Percentiles rank a stretch among this genome's conserved stretches.
Conservation (phyloP, 192 early-diverging fungal species). For the Coemansia sp. region DNA sequence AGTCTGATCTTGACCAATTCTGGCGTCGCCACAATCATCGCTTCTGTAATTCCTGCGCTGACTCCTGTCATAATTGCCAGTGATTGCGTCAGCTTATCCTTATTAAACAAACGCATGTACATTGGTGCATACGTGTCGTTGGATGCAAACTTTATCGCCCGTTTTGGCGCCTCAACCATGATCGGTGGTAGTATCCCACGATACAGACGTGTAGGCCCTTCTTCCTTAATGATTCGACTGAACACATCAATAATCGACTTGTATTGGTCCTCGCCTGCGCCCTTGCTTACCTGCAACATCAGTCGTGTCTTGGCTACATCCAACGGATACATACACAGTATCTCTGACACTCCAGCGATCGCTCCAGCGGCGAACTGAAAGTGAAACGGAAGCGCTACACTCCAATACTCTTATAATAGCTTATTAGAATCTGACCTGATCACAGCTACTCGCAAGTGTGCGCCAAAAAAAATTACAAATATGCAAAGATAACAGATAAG, state of each 20-base stretch:
- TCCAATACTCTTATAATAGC: not conserved
- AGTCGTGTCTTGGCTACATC: slow-evolving; percentile 96
- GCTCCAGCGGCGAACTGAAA: slow-evolving; percentile 77
- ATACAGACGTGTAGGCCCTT: slow-evolving; percentile 71
- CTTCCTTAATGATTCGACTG: slow-evolving; percentile 65
- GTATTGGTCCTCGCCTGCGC: slow-evolving; percentile 55
- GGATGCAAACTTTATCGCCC: slow-evolving; percentile 95
- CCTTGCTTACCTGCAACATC: slow-evolving; percentile 74
- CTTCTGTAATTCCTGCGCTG: slow-evolving; percentile 89
- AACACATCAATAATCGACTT: slow-evolving; percentile 67
- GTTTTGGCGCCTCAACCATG: slow-evolving; percentile 96
- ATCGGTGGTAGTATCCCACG: slow-evolving; percentile 96
- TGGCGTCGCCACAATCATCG: slow-evolving; percentile 82
- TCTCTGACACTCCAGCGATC: slow-evolving; percentile 87
- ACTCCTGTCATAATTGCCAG: slow-evolving; percentile 86
- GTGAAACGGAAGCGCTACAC: slow-evolving; percentile 71
- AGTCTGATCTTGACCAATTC: slow-evolving; percentile 96
- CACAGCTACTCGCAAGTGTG: too few species aligned
- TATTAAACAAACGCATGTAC: slow-evolving; percentile 68
- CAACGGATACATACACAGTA: slow-evolving; percentile 91
- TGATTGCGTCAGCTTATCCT: slow-evolving; percentile 70
- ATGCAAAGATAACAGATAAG: too few species aligned
- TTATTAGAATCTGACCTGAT: slow-evolving; percentile 1
- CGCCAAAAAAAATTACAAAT: too few species aligned
- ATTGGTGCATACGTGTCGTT: slow-evolving; percentile 83